A percentile compares a stretch with the other conserved stretches of the same genome.
Evolutionary conservation across 305 asterid species (phyloP).

Genomic region (Euphrasia arctica): DNA sequence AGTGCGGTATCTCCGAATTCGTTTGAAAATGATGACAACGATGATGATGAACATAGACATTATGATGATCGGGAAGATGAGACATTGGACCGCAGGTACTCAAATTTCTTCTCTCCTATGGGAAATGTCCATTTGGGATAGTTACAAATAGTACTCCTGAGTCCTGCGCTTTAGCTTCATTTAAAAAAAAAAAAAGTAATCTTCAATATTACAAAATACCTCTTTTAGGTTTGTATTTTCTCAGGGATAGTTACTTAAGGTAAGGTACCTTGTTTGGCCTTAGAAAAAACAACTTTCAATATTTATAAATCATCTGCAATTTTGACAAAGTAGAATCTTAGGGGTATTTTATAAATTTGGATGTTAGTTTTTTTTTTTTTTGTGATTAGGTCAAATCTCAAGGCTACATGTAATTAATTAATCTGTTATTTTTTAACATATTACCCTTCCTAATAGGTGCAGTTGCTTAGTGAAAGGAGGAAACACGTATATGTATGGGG

Average conservation of each 20-base stretch:
- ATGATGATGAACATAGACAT: conserved; percentile 34
- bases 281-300: too few relatives aligned
- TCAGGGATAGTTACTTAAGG: neutral
- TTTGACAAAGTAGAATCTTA: too few relatives aligned
- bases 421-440: neutral
- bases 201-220: neutral
- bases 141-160: neutral
- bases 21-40: conserved; percentile 43
- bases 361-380: too few relatives aligned
- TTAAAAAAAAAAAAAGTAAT: neutral
- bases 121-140: neutral
- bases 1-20: conserved; percentile 63
- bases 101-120: conserved; percentile 16
- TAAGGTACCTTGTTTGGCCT: too few relatives aligned
- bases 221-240: conserved; percentile 3
- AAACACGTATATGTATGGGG: neutral
- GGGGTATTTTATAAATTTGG: too few relatives aligned
- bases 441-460: too few relatives aligned
- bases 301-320: too few relatives aligned
- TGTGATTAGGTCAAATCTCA: too few relatives aligned
- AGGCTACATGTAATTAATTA: too few relatives aligned
- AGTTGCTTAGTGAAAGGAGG: too few relatives aligned
- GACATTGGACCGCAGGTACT: conserved; percentile 69
- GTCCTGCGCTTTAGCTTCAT: neutral
- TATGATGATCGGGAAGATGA: conserved; percentile 47